These are phyloP conservation scores for Aspergillus novoparasiticus DNA, from an alignment of 2,329 filamentous ascomycete genomes.

Conservation along the genomic window DNA sequence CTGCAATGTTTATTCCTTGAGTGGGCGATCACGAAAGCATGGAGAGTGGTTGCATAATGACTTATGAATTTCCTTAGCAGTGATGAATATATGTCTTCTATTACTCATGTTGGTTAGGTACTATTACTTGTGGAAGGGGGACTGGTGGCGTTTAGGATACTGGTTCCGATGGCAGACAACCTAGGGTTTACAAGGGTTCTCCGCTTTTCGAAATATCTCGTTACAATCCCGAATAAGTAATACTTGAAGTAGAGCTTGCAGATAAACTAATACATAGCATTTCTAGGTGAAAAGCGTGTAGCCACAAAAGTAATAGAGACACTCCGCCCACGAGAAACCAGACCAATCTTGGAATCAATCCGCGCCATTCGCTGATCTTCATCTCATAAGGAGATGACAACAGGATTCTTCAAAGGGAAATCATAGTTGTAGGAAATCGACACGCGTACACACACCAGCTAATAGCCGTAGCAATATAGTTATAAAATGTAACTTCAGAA, in stretches of 20 bases:
- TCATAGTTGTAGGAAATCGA: not conserved
- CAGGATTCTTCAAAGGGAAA: not conserved
- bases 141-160: not conserved
- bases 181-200: too few relatives aligned
- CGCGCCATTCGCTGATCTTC: slow-evolving; percentile 28
- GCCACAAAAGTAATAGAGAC: not conserved
- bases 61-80: not conserved
- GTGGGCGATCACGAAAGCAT: not conserved
- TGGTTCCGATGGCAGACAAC: not conserved
- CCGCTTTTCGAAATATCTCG: not conserved
- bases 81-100: not conserved
- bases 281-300: not conserved
- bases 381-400: not conserved
- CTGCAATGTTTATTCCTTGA: slow-evolving; percentile 42
- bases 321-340: slow-evolving; percentile 8
- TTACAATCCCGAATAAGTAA: not conserved
- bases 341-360: slow-evolving; percentile 26
- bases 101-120: not conserved
- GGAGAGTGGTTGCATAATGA: not conserved
- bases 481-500: not conserved
- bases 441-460: not conserved
- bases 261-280: not conserved
- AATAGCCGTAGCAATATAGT: not conserved
- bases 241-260: not conserved
- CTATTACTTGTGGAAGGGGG: not conserved